These are phyloP conservation scores for Russula virescens DNA, from an alignment of 768 basidiomycete genomes.

Conservation along the genomic window DNA sequence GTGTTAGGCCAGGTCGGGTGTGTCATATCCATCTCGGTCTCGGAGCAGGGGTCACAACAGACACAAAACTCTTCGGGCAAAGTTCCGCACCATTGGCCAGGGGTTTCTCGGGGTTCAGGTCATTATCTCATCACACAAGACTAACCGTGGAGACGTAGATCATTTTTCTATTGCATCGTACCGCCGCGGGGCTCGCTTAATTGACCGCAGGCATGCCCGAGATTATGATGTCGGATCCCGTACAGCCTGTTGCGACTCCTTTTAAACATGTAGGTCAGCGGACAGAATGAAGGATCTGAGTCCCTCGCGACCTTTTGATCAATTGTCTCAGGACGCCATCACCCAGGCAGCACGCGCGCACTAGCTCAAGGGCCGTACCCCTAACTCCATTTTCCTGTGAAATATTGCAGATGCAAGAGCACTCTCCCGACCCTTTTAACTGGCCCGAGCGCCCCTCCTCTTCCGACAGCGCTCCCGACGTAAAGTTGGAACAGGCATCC, in stretches of 20 bases:
- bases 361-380: constrained; percentile 17
- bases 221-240: constrained; percentile 25
- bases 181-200: constrained; percentile 27
- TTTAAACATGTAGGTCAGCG: constrained; percentile 24
- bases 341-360: constrained; percentile 29
- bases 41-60: background rate
- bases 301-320: constrained; percentile 35
- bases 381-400: constrained; percentile 18
- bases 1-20: constrained; percentile 22
- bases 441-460: constrained; percentile 28
- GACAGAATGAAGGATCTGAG: constrained; percentile 27
- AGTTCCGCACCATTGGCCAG: constrained; percentile 14
- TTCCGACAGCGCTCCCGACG: constrained; percentile 25
- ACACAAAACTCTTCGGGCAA: constrained; percentile 10
- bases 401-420: constrained; percentile 27
- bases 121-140: constrained; percentile 15
- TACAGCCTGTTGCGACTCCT: constrained; percentile 28
- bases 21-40: too few relatives aligned
- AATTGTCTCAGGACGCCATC: constrained; percentile 27
- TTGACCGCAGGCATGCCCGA: constrained; percentile 12
- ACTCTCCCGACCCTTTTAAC: constrained; percentile 29
- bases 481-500: constrained; percentile 13
- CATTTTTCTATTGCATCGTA: constrained; percentile 15
- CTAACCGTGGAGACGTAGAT: constrained; percentile 20
- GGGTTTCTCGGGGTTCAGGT: constrained; percentile 10